Percentiles rank a stretch among this genome's conserved stretches.
These are phyloP conservation scores for Silene latifolia DNA, from an alignment of 148 eudicot species.

Conservation along the genomic window DNA sequence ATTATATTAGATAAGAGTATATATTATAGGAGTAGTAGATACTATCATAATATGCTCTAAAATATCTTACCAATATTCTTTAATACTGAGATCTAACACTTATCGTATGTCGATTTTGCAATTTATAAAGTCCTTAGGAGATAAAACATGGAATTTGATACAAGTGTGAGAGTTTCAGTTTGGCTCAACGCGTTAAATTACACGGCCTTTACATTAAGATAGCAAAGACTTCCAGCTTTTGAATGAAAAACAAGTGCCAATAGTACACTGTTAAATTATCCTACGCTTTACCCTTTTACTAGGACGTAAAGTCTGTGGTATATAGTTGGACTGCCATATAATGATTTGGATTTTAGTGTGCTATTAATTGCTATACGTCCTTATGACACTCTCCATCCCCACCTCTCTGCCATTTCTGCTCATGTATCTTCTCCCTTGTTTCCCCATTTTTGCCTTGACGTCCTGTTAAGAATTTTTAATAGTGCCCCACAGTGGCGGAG, in stretches of 20 bases:
- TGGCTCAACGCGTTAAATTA: background rate
- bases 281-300: background rate
- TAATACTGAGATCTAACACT: too few species aligned
- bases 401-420: background rate
- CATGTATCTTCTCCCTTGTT: background rate
- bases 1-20: too few species aligned
- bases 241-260: background rate
- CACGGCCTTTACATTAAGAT: background rate
- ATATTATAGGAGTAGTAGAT: too few species aligned
- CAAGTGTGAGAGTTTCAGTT: too few species aligned
- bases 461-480: background rate
- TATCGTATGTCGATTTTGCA: too few species aligned
- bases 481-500: too few species aligned
- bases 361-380: constrained; percentile 8
- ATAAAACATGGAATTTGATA: too few species aligned
- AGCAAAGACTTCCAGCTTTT: background rate
- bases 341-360: constrained; percentile 11
- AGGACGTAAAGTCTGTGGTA: background rate
- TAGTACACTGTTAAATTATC: constrained; percentile 8
- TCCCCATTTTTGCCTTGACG: background rate
- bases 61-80: too few species aligned
- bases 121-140: too few species aligned
- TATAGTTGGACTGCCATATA: background rate
- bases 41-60: too few species aligned
- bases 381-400: constrained; percentile 6